Percentiles rank a stretch among this genome's conserved stretches.
These are phyloP conservation scores for Ramaria sp. DNA, from an alignment of 768 basidiomycete species.

Conservation along the genomic window DNA sequence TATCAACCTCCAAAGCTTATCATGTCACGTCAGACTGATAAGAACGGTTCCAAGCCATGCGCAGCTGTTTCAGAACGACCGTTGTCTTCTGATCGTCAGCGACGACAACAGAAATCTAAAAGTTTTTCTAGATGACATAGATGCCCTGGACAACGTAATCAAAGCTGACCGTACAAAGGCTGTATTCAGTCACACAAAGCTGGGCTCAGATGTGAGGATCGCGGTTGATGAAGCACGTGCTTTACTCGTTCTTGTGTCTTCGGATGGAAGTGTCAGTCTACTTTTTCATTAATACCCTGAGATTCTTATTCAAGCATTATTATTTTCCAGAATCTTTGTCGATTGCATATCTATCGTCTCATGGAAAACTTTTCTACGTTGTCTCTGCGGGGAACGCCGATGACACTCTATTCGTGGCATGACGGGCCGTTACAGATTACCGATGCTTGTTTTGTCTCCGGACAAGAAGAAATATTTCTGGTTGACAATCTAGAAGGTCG, in stretches of 20 bases:
- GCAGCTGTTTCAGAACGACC: conserved; percentile 33
- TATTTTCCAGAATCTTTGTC: conserved; percentile 12
- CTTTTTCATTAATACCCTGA: no score
- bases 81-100: conserved; percentile 31
- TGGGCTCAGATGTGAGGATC: conserved; percentile 34
- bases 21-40: no score
- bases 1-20: no score
- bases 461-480: conserved; percentile 42
- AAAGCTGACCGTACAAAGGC: conserved; percentile 17
- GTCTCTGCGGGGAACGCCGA: conserved; percentile 29
- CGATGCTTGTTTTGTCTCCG: conserved; percentile 34
- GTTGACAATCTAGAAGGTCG: conserved; percentile 35
- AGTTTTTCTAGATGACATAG: conserved; percentile 29
- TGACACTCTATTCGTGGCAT: conserved; percentile 38
- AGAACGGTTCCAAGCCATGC: conserved; percentile 16
- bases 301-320: background rate
- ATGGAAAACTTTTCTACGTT: conserved; percentile 34
- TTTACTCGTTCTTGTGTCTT: conserved; percentile 28
- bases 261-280: background rate
- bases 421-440: conserved; percentile 17
- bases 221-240: conserved; percentile 44
- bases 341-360: conserved; percentile 35
- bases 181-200: conserved; percentile 31
- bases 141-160: conserved; percentile 24
- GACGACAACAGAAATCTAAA: conserved; percentile 23